Evolutionary conservation across 2,329 filamentous ascomycete genomes (phyloP), one percentile per base, ranked within the genome.

Genomic region (Alternaria metachromatica): DNA sequence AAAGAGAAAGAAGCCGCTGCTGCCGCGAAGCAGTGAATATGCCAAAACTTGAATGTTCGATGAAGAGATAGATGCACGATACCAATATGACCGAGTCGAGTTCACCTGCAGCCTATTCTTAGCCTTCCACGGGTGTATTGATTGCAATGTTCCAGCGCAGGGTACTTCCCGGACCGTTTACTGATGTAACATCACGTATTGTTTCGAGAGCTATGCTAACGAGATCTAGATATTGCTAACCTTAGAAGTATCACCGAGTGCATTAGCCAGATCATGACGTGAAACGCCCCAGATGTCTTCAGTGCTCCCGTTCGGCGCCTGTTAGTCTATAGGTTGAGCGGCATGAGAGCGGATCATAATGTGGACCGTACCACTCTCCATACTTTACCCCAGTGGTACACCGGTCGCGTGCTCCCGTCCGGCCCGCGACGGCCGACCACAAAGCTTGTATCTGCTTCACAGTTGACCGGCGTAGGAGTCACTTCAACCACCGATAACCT

Each of bases 1-100:
- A 73, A 70, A 30, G 77, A 76, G 45, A 76, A 76, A 58, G 74
- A 69, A 44, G 76, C 75, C 11, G 72, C 73, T 2, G 71, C 68
- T 26, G 76, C 74, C 5, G 69, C 73, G 1, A 77, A 78, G 62
- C 50, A 62, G 41, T 74, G 41, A 25, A 7, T 8, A 45, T 13
- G 2, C 18, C 37, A 5, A 9, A 15, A 23, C 18, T 10, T 43
- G 15, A 13, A 11, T 41, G 13, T 21, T 21, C 12, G 30, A 50
- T 21, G 41, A 37, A 28, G 25, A 43, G 5, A 28, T 33, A 37
- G 41, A 57, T 18, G 60, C 49, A 21, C 49, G 43, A 58, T 60
- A 58, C 57, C 60, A 59, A 63, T 60, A 55, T 37, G 13, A 51
- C 57, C 28, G 33, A 49, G 48, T 41, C 18, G 2, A 30, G 4